phyloP scores from a whole-genome alignment of 768 basidiomycete species.

The Russula brevipes region DNA sequence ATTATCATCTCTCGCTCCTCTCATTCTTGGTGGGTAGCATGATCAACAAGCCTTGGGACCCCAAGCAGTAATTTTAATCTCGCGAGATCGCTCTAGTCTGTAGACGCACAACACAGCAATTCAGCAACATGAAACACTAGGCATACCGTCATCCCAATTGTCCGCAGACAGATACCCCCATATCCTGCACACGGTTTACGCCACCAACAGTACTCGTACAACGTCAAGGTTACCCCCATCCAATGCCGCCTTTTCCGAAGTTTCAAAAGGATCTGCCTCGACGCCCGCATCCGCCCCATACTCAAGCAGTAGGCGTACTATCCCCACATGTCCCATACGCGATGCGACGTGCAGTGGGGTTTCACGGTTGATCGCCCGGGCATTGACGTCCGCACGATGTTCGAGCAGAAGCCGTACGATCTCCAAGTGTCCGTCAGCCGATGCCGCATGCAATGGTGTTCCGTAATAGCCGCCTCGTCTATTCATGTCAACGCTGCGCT shows the following conservation, averaged over 20 bases:
- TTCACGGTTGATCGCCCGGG: conserved; percentile 1
- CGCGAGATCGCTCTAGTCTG: too few species aligned
- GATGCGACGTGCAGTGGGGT: conserved; percentile 6
- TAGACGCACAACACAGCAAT: too few species aligned
- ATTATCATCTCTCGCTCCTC: too few species aligned
- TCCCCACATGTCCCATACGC: conserved; percentile 1
- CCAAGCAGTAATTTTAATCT: too few species aligned
- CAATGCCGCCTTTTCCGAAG: neutral
- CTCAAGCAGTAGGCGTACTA: conserved; percentile 6
- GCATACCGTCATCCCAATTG: neutral
- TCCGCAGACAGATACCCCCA: neutral
- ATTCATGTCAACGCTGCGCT: conserved; percentile 4
- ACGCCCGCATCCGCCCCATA: neutral
- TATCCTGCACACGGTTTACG: neutral
- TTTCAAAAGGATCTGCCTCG: neutral
- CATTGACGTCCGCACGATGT: neutral
- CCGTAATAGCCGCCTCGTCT: conserved; percentile 6
- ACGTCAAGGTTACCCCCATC: neutral
- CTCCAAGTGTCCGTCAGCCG: neutral
- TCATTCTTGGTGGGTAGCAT: too few species aligned
- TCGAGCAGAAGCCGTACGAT: neutral
- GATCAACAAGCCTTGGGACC: too few species aligned
- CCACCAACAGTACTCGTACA: neutral
- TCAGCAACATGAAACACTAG: too few species aligned
- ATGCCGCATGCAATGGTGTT: conserved; percentile 12